Percentiles rank a stretch among this genome's conserved stretches.
These are phyloP conservation scores for Coemansia guatemalensis DNA, from an alignment of 192 early-diverging fungal genomes.

Conservation along the genomic window DNA sequence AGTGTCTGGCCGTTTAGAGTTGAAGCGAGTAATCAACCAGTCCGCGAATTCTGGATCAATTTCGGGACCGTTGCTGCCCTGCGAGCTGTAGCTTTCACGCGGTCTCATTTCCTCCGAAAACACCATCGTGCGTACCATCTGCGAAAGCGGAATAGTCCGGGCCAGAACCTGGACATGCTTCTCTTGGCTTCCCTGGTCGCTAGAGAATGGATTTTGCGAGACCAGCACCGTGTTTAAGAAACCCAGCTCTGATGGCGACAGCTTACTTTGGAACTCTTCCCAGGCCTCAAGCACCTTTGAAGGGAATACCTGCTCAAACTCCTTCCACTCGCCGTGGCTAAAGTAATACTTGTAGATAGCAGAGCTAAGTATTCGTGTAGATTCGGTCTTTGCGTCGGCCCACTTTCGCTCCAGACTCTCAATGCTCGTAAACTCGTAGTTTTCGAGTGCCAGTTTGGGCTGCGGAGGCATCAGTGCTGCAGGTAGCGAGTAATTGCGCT, in stretches of 20 bases:
- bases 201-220: slow-evolving; percentile 49
- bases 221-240: slow-evolving; percentile 47
- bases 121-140: slow-evolving; percentile 46
- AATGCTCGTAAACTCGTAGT: slow-evolving; percentile 51
- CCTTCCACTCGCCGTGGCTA: slow-evolving; percentile 50
- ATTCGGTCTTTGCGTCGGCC: slow-evolving; percentile 47
- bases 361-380: slow-evolving; percentile 48
- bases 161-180: slow-evolving; percentile 45
- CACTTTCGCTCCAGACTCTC: slow-evolving; percentile 52
- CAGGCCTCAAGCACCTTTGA: slow-evolving; percentile 38
- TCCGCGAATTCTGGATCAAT: slow-evolving; percentile 47
- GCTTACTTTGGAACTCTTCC: slow-evolving; percentile 42
- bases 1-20: slow-evolving; percentile 24
- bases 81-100: slow-evolving; percentile 45
- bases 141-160: slow-evolving; percentile 44
- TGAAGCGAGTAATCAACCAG: slow-evolving; percentile 50
- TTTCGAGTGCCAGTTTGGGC: slow-evolving; percentile 30
- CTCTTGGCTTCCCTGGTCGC: slow-evolving; percentile 22
- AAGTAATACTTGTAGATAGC: slow-evolving; percentile 56
- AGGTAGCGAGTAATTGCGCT: slow-evolving; percentile 53
- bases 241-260: slow-evolving; percentile 31
- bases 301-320: slow-evolving; percentile 53
- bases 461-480: slow-evolving; percentile 21
- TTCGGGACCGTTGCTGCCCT: slow-evolving; percentile 26
- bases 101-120: slow-evolving; percentile 41